Base-by-base conservation (phyloP, 1,139 yeast species). In the Wickerhamomyces sp. region DNA sequence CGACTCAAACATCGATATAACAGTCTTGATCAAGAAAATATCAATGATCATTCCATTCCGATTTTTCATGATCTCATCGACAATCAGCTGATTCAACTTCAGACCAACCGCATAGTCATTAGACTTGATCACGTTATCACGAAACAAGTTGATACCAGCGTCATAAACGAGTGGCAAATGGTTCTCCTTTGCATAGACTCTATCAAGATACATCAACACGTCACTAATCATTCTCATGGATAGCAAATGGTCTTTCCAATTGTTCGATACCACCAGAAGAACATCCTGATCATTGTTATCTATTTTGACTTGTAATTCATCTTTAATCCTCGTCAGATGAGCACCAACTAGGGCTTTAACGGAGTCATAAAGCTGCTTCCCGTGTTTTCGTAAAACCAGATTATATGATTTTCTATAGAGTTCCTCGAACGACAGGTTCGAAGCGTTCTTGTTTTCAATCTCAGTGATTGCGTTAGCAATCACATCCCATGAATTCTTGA, bases 141-240 rank as follows among this genome's bases (percentile, higher is more conserved):
- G 60, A 54, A 81, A 84, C 9, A 79, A 55, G 25, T 69, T 70
- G 26, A 83, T 66, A 0, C 96, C 95, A 31, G 82, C 68, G 51
- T 88, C 96, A 51, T 83, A 83, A 4, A 85, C 70, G 36, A 80
- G 62, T 2, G 87, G 75, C 33, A 75, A 62, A 45, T 77, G 78
- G 39, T 76, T 75, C 44, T 83, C 94, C 43, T 76, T 78, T 20
- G 89, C 85, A 48, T 84, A 87, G 0, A 87, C 95, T 29, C 95
- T 71, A 55, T 91, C 72, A 51, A 91, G 62, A 54, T 91, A 91
- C 85, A 88, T 81, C 57, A 88, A 62, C 5, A 91, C 84, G 55
- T 91, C 96, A 46, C 93, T 75, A 27, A 89, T 74, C 67, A 85
- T 78, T 45, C 84, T 70, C 81, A 88, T 82, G 32, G 86, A 72